Evolutionary conservation across 371 early-diverging fungal species (phyloP), one percentile per base, ranked within the genome.

Genomic region (Mortierella sp.): DNA sequence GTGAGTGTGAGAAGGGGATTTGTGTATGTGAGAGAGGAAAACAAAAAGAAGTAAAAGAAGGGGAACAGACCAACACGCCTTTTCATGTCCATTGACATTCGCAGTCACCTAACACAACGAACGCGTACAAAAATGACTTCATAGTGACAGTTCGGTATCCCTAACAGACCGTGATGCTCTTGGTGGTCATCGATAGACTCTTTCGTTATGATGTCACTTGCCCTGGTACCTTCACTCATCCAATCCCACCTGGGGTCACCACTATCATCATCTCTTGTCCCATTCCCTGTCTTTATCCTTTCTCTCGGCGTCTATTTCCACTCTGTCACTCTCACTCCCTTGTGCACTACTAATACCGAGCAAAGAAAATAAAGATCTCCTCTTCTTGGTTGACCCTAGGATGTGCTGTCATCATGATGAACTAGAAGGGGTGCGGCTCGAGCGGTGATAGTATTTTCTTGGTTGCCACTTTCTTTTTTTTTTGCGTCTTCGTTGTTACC

Each of bases 61-160:
- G 13, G 31, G 53, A 22, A 6, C 34, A 55, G 66, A 65, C 40
- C 55, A 58, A 64, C 44, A 69, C 43, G 19, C 34, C 34, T 58
- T 58, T 34, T 7, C n/a, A n/a, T n/a, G n/a, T n/a, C n/a, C n/a
- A n/a, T n/a, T n/a, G n/a, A 45, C 16, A 47, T 50, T 22, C 9
- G 34, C 58, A 58, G 58, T 58, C 58, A 58, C 45, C 45, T n/a
- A 45, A 6, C 16, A 19, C 14, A 4, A 11, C 2, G 5, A n/a
- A 50, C 50, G 50, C 50, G 50, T 50, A 50, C n/a, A n/a, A n/a
- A n/a, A n/a, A n/a, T 58, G 58, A 58, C 29, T 29, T 58, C 58
- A 58, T 58, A 31, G 34, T 58, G 22, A 58, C 34, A 58, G 26
- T 34, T n/a, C n/a, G 10, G 22, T 31, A 16, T 24, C 2, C 2